phyloP scores from a whole-genome alignment of 495 filamentous ascomycete genomes.

The Aspergillus coremiiformis region DNA sequence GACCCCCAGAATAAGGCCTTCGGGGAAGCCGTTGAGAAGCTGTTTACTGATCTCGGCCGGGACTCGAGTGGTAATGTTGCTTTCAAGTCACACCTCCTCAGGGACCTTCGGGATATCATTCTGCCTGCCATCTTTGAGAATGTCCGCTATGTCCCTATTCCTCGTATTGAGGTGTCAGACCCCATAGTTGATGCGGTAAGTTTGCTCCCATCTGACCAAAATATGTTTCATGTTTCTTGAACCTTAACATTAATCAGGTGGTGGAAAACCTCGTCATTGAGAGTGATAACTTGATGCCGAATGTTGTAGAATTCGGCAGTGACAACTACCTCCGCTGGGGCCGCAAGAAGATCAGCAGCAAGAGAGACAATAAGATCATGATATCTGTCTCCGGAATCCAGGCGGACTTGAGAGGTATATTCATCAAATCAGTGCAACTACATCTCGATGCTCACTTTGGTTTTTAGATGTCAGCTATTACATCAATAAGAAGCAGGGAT shows the following conservation, averaged over 20 bases:
- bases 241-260: conserved; percentile 28
- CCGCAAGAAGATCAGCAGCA: conserved; percentile 75
- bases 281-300: conserved; percentile 95
- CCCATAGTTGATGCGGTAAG: conserved; percentile 63
- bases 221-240: not conserved
- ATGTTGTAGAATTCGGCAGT: conserved; percentile 79
- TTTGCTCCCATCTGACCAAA: conserved; percentile 9
- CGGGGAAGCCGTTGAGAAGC: conserved; percentile 63
- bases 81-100: conserved; percentile 89
- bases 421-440: not conserved
- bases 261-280: conserved; percentile 94
- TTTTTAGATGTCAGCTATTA: conserved; percentile 78
- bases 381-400: conserved; percentile 84
- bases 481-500: conserved; percentile 91
- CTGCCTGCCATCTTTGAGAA: conserved; percentile 79
- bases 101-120: conserved; percentile 82
- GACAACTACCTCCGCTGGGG: conserved; percentile 97
- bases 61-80: conserved; percentile 73
- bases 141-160: conserved; percentile 85
- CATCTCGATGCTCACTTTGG: not conserved
- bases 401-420: conserved; percentile 28
- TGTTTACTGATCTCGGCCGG: conserved; percentile 83
- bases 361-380: conserved; percentile 69
- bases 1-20: conserved; percentile 83
- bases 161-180: conserved; percentile 89